phyloP scores from a whole-genome alignment of 495 filamentous ascomycete species.

The Aspergillus biplanus region DNA sequence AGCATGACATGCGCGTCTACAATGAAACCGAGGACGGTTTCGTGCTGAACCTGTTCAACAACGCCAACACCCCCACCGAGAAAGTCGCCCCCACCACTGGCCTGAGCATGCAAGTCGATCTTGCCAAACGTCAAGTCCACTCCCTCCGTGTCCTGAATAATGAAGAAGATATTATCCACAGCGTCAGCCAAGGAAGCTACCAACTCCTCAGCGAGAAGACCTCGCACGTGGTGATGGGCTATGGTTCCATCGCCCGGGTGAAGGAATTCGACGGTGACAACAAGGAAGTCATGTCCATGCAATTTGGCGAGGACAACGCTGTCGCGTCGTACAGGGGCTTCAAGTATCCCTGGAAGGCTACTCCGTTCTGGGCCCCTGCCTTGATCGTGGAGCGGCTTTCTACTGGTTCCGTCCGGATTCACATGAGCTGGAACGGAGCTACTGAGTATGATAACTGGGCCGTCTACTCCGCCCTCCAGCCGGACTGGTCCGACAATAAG shows the following conservation, averaged over 20 bases:
- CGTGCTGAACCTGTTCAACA: slow-evolving; percentile 38
- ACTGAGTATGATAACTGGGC: slow-evolving; percentile 47
- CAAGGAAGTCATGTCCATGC: slow-evolving; percentile 38
- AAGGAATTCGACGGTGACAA: slow-evolving; percentile 48
- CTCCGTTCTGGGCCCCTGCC: slow-evolving; percentile 41
- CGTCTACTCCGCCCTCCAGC: slow-evolving; percentile 30
- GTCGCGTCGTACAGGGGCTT: slow-evolving; percentile 48
- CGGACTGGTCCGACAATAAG: slow-evolving; percentile 25
- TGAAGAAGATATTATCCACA: slow-evolving; percentile 39
- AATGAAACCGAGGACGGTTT: slow-evolving; percentile 37
- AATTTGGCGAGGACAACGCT: slow-evolving; percentile 41
- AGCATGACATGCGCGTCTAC: slow-evolving; percentile 46
- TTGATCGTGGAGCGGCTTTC: slow-evolving; percentile 27
- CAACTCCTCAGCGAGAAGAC: slow-evolving; percentile 42
- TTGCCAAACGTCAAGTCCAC: slow-evolving; percentile 43
- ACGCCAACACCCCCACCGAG: slow-evolving; percentile 37
- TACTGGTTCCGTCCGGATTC: slow-evolving; percentile 23
- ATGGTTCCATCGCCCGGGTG: slow-evolving; percentile 52
- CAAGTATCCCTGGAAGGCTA: slow-evolving; percentile 45
- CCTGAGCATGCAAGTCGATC: slow-evolving; percentile 43
- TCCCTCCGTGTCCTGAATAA: slow-evolving; percentile 39
- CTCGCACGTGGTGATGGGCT: slow-evolving; percentile 50
- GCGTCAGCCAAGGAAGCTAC: slow-evolving; percentile 52
- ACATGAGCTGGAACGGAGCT: slow-evolving; percentile 49
- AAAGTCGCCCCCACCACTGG: slow-evolving; percentile 36